Conservation (phyloP, 257 asterid species). For the Echites panduratus region DNA sequence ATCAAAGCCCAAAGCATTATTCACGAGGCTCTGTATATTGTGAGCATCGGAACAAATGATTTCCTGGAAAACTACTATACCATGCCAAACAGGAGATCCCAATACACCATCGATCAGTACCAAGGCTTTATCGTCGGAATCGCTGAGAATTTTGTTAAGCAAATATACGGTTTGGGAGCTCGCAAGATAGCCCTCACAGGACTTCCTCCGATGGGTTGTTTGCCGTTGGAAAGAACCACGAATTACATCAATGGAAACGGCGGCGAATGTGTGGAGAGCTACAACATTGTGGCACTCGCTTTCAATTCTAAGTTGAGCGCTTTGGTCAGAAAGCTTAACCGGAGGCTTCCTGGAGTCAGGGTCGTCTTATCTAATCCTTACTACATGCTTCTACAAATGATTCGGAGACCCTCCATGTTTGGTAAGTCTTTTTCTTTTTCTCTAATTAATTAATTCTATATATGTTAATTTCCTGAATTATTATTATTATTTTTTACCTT, state of each 20-base stretch:
- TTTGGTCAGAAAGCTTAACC: conserved; percentile 42
- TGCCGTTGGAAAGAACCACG: conserved; percentile 74
- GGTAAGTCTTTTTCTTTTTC: conserved; percentile 36
- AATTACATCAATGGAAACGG: conserved; percentile 64
- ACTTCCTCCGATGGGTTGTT: conserved; percentile 91
- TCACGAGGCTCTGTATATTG: conserved; percentile 51
- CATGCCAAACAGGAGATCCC: conserved; percentile 39
- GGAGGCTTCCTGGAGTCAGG: conserved; percentile 48
- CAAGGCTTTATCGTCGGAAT: conserved; percentile 37
- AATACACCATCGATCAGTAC: conserved; percentile 57
- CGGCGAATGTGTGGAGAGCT: conserved; percentile 49
- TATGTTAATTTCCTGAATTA: no score
- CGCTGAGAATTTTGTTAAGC: conserved; percentile 47
- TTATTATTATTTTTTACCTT: no score
- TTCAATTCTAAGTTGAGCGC: conserved; percentile 46
- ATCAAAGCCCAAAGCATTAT: conserved; percentile 37
- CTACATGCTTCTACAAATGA: conserved; percentile 36
- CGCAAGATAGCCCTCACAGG: conserved; percentile 62
- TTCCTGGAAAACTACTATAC: conserved; percentile 84
- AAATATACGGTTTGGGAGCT: conserved; percentile 58
- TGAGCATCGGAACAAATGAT: conserved; percentile 92
- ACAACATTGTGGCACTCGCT: conserved; percentile 52
- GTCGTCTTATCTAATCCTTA: conserved; percentile 63
- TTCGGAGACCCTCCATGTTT: conserved; percentile 44
- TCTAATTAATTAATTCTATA: no score